Evolutionary conservation across 2,329 filamentous ascomycete species (phyloP).

Genomic region (Ophiocordyceps camponoti-rufipedis): DNA sequence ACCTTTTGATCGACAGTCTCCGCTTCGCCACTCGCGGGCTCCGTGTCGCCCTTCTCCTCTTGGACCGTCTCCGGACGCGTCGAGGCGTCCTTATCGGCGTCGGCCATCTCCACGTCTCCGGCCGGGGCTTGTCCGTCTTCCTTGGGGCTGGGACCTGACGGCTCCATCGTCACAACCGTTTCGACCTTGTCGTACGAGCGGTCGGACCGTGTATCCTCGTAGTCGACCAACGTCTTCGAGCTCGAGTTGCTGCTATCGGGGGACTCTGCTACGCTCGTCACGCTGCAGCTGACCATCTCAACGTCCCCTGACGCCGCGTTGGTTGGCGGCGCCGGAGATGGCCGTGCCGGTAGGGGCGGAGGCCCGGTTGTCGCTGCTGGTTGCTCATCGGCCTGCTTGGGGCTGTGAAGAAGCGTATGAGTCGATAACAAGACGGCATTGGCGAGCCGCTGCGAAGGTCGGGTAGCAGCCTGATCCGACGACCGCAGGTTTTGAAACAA

Average conservation of each 20-base stretch:
- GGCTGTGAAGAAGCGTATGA: constrained; percentile 15
- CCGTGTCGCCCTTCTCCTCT: not conserved
- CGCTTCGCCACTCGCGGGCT: constrained; percentile 5
- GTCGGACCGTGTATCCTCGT: constrained; percentile 17
- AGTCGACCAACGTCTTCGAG: constrained; percentile 32
- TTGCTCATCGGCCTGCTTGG: constrained; percentile 10
- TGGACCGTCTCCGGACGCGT: not conserved
- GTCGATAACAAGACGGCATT: constrained; percentile 54
- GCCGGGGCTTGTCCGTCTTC: not conserved
- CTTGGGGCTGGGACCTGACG: not conserved
- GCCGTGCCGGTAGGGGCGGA: constrained; percentile 31
- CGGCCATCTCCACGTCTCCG: constrained; percentile 1
- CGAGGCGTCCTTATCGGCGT: not conserved
- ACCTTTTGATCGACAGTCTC: constrained; percentile 27
- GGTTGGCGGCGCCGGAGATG: constrained; percentile 19
- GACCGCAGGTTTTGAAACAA: constrained; percentile 56
- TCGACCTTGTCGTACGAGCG: constrained; percentile 17
- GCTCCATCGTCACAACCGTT: not conserved
- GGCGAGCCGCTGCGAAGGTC: constrained; percentile 59
- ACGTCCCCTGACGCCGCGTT: constrained; percentile 11
- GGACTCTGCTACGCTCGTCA: constrained; percentile 11
- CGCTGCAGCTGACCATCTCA: constrained; percentile 15
- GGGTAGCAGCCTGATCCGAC: constrained; percentile 41
- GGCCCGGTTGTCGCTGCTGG: constrained; percentile 11
- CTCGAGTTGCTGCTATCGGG: constrained; percentile 28